Evolutionary conservation across 257 asterid genomes (phyloP), one percentile per base, ranked within the genome.

Genomic region (Fraxinus quadrangulata): DNA sequence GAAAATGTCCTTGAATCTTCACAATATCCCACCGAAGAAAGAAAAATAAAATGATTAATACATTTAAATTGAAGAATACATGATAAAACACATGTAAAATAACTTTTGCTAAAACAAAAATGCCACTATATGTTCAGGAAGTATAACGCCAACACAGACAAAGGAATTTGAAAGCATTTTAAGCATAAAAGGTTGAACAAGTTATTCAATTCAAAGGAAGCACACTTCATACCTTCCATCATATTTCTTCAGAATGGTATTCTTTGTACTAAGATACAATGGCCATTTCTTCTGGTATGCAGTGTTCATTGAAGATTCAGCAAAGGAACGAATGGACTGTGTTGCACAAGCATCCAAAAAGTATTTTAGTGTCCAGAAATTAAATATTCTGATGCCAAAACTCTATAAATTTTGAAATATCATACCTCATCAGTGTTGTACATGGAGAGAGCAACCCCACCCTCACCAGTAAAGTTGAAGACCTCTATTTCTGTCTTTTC

Each of bases 341-440:
- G 66, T 76, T 72, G 78, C 77, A 81, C 76, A 75, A 69, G 71
- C 54, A 78, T 73, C 19, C 14, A 75, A 84, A 76, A 70, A 14
- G 61, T 8, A 70, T 79, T 71, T 81, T 61, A 79, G 63, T 11
- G 47, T 42, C 75, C 78, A 80, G 67, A 36, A 54, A 16, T 19
- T 42, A 13, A 71, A 75, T n/a, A 21, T 6, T 59, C 5, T 51
- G 75, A 66, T 14, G 37, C 16, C 54, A 66, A 74, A 75, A 75
- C 24, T 51, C 28, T 59, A 31, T 17, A 81, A 34, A 71, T 72
- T 76, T 51, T 47, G 73, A 42, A 77, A 77, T 39, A 82, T 56
- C 92, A 77, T 78, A 96, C 99, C 99, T 96, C 99, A 73, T 93
- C 99, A 24, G 99, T 96, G 94, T 96, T 93, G 92, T 96, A 96